Base-by-base conservation (phyloP, 108 stramenopile species). In the Nannochloropsis granulata region DNA sequence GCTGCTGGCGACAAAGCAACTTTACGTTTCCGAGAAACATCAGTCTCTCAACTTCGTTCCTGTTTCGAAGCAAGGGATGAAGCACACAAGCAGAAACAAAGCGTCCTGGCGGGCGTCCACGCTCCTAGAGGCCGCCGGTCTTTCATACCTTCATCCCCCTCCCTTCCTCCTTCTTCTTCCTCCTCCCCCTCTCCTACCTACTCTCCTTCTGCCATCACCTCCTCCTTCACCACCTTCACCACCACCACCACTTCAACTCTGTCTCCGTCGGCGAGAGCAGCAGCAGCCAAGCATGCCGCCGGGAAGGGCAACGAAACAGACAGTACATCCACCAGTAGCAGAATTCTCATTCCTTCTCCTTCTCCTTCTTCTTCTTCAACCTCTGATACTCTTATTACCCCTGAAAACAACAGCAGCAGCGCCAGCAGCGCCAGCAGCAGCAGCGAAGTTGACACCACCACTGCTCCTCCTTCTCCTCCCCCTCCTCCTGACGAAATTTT, bases 401-500 rank as follows among this genome's bases (percentile, higher is more conserved):
- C 34, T 34, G 34, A 34, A 34, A 34, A 34, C 34, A 34, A 5
- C 34, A 34, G 34, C 34, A 34, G 34, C 34, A 34, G 34, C n/a
- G n/a, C n/a, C 34, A 34, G 1, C 34, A 34, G 34, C 34, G 2
- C n/a, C 34, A 34, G 34, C 34, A 34, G 34, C 34, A 34, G 1
- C 34, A 34, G 34, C 34, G 2, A 34, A 3, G 34, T 34, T 34
- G 34, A 34, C 34, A 34, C 34, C 34, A 34, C 34, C 34, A 34
- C 34, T 34, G 34, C 34, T 34, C 34, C 34, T 34, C 34, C 56
- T 71, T 71, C 56, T 71, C n/a, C 56, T n/a, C 21, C 56, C n/a
- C 21, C 56, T n/a, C 56, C 56, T n/a, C 56, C 56, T 10, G 56
- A 71, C 56, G 56, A 71, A 23, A 43, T 88, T 16, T 88, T 88